These are phyloP conservation scores for Pterulicium gracile DNA, from an alignment of 1,284 basidiomycete species.

Conservation along the genomic window DNA sequence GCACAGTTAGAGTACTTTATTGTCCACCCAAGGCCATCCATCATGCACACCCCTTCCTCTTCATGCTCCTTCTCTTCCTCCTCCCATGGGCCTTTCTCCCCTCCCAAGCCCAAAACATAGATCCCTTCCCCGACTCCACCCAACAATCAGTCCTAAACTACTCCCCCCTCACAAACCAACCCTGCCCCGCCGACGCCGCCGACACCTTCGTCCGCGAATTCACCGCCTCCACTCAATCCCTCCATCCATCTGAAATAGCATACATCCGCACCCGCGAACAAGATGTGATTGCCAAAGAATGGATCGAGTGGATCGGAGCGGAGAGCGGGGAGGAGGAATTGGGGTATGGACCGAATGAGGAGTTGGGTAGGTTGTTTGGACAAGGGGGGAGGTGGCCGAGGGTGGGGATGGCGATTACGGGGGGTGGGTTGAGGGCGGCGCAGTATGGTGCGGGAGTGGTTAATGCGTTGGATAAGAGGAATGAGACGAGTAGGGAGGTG, in stretches of 20 bases:
- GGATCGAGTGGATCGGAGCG: slow-evolving; percentile 49
- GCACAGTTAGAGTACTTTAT: too few species aligned
- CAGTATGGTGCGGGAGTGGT: slow-evolving; percentile 49
- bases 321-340: slow-evolving; percentile 26
- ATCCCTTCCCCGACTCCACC: neutral
- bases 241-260: slow-evolving; percentile 35
- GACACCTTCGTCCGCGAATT: slow-evolving; percentile 40
- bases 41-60: too few species aligned
- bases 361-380: too few species aligned
- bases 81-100: slow-evolving; percentile 2
- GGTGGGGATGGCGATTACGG: slow-evolving; percentile 48
- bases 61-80: slow-evolving; percentile 5
- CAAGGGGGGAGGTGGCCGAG: slow-evolving; percentile 31
- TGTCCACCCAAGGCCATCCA: too few species aligned
- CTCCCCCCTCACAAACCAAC: slow-evolving; percentile 33
- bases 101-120: slow-evolving; percentile 4
- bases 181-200: slow-evolving; percentile 37
- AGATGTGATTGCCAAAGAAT: slow-evolving; percentile 32
- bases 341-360: slow-evolving; percentile 36
- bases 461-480: slow-evolving; percentile 47
- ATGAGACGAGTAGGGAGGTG: slow-evolving; percentile 36
- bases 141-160: slow-evolving; percentile 31
- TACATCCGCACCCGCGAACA: slow-evolving; percentile 35
- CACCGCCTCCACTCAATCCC: slow-evolving; percentile 36
- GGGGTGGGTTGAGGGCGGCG: slow-evolving; percentile 49